Evolutionary conservation across 306 rosid species (phyloP).

Genomic region (Cotoneaster glaucophyllus): DNA sequence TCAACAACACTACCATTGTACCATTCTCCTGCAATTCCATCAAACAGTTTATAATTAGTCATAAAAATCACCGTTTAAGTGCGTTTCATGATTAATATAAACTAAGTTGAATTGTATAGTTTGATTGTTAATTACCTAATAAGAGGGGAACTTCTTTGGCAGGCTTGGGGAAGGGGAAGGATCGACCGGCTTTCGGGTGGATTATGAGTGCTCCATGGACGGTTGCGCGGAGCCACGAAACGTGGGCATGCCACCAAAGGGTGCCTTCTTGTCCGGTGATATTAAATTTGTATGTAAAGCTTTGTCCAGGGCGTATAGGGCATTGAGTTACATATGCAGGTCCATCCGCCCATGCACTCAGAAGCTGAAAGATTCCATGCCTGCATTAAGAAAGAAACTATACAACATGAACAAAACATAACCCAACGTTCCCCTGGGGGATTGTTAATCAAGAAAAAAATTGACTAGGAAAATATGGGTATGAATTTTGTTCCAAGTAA

Average conservation of each 20-base stretch:
- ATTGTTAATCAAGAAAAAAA: no score
- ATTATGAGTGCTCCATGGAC: conserved; percentile 60
- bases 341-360: conserved; percentile 68
- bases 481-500: no score
- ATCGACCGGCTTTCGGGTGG: conserved; percentile 21
- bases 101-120: not conserved
- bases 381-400: conserved; percentile 17
- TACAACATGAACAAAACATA: not conserved
- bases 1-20: conserved; percentile 54
- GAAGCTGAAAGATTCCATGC: conserved; percentile 63
- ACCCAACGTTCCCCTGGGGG: not conserved
- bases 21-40: conserved; percentile 57
- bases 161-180: conserved; percentile 35
- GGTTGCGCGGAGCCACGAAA: conserved; percentile 51
- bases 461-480: no score
- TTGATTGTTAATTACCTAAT: conserved; percentile 27
- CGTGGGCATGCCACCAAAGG: conserved; percentile 80
- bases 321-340: conserved; percentile 64
- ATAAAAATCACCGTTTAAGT: not conserved
- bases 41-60: not conserved
- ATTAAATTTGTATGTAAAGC: conserved; percentile 41
- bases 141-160: conserved; percentile 44
- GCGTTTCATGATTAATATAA: not conserved
- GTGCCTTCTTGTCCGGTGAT: conserved; percentile 66
- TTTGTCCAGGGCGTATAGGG: conserved; percentile 37